Conservation (phyloP, 176 grass and related monocot genomes). For the Oryza glaberrima region DNA sequence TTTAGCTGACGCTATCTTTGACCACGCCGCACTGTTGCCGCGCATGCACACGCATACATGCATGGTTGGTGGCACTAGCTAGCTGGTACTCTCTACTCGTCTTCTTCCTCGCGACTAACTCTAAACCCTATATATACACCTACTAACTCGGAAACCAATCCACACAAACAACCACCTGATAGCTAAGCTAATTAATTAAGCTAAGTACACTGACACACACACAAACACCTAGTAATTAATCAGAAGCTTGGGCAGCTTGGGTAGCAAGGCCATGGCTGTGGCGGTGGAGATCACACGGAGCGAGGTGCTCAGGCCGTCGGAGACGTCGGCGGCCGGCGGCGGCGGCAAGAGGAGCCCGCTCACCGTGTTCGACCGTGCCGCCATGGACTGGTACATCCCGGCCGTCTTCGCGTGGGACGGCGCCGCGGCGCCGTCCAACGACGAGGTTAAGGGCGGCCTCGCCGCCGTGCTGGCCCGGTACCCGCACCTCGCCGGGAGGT, state of each 20-base stretch:
- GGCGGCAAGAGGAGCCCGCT: background rate
- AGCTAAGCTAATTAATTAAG: background rate
- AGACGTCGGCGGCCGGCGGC: background rate
- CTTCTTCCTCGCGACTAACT: background rate
- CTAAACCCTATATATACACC: background rate
- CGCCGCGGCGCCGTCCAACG: slow-evolving; percentile 32
- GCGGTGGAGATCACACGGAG: slow-evolving; percentile 14
- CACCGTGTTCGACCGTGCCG: slow-evolving; percentile 43
- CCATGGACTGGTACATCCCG: slow-evolving; percentile 45
- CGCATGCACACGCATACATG: too few species aligned
- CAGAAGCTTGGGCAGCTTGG: too few species aligned
- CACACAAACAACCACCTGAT: background rate
- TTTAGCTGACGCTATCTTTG: background rate
- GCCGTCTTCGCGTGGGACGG: slow-evolving; percentile 46
- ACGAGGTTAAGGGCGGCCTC: slow-evolving; percentile 32
- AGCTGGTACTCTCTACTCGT: background rate
- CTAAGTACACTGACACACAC: too few species aligned
- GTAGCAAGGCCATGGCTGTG: background rate
- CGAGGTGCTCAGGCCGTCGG: background rate
- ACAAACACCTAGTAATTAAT: background rate
- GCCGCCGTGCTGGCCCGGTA: slow-evolving; percentile 16
- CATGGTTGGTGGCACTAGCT: background rate
- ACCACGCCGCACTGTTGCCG: background rate
- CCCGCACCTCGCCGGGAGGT: slow-evolving; percentile 37
- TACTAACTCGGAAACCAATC: background rate